Evolutionary conservation across 371 early-diverging fungal genomes (phyloP), one percentile per base, ranked within the genome.

Genomic region (Haplosporangium sp.): DNA sequence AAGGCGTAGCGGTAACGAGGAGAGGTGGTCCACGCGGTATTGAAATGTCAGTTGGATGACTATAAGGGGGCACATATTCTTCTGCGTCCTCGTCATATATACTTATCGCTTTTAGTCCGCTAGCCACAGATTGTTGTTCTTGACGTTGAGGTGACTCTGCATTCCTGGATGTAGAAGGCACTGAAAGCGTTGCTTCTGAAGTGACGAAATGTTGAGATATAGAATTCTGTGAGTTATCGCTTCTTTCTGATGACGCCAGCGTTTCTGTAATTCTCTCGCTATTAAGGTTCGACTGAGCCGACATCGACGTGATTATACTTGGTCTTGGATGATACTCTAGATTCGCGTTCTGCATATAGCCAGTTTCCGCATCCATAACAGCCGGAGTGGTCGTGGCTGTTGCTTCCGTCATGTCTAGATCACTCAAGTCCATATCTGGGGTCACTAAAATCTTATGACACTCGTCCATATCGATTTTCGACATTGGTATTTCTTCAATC

Each of bases 391-490:
- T 27, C 27, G 27, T 27, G 27, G 27, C 27, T 27, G 27, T 27
- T 27, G 27, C 27, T 27, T 27, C 27, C 27, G 27, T 27, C 27
- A 27, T 27, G n/a, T 50, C 52, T 15, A 45, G 45, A 61, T 61
- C 64, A 19, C 40, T 40, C 52, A 65, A 17, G 6, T 65, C 66
- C 56, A 65, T 65, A 42, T 65, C 47, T 20, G 66, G 52, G 5
- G 66, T 65, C 6, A 65, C 66, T 4, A 57, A 20, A 17, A 65
- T 65, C 58, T 57, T 57, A 45, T 38, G 53, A 27, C 11, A 34
- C 4, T 44, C 42, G 27, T 64, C 19, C n/a, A 57, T 9, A 3
- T 42, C 57, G 8, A 65, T 13, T 11, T 1, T 34, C 5, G 56
- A 34, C 27, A 17, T 19, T 10, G 66, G 56, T 4, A 17, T 34